These are phyloP conservation scores for Xylaria sp. DNA, from an alignment of 2,329 filamentous ascomycete genomes.

Conservation along the genomic window DNA sequence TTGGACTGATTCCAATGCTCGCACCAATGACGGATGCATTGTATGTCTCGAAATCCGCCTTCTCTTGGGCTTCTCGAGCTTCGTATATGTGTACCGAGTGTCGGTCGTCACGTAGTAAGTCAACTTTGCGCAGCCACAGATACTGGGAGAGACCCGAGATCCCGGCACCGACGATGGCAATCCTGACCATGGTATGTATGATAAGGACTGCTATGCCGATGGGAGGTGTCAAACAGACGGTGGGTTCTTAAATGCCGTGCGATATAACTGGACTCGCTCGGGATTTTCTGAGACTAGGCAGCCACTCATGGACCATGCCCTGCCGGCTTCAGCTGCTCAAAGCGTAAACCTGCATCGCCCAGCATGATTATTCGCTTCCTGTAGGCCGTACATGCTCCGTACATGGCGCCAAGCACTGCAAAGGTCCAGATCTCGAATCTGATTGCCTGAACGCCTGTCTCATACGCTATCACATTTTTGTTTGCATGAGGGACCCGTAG, in stretches of 20 bases:
- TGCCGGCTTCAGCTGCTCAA: not conserved
- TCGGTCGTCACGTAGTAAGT: slow-evolving; percentile 1
- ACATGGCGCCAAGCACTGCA: not conserved
- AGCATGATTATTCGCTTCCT: not conserved
- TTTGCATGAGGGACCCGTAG: not conserved
- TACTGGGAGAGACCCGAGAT: slow-evolving; percentile 16
- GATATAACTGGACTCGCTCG: not conserved
- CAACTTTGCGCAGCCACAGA: slow-evolving; percentile 13
- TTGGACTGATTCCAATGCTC: slow-evolving; percentile 12
- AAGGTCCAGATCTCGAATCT: not conserved
- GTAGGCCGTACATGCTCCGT: too few species aligned
- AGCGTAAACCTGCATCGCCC: not conserved
- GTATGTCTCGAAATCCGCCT: slow-evolving; percentile 7
- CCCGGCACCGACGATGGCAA: slow-evolving; percentile 15
- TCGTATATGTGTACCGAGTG: slow-evolving; percentile 12
- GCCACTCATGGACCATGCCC: not conserved
- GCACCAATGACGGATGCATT: slow-evolving; percentile 17
- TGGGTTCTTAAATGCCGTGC: not conserved
- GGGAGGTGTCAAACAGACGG: not conserved
- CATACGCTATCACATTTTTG: not conserved
- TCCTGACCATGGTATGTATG: slow-evolving; percentile 4
- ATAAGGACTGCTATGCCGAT: not conserved
- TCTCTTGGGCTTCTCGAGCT: slow-evolving; percentile 10
- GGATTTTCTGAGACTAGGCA: not conserved
- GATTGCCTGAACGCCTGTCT: not conserved